phyloP scores from a whole-genome alignment of 2,329 filamentous ascomycete species.

The Penicillium hesseltinei region DNA sequence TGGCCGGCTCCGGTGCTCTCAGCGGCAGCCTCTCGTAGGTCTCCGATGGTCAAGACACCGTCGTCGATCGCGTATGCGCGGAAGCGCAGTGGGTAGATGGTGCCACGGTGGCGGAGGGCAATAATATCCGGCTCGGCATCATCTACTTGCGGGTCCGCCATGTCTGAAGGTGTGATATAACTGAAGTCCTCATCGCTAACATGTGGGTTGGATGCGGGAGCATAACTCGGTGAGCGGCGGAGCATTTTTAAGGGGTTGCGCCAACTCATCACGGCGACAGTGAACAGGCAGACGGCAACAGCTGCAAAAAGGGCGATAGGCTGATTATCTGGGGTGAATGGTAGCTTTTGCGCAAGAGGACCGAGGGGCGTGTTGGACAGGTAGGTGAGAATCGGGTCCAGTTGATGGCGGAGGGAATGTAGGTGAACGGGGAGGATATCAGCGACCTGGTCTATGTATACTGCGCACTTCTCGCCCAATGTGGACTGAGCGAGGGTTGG shows the following conservation, averaged over 20 bases:
- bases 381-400: constrained; percentile 26
- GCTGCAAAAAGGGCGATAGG: constrained; percentile 26
- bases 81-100: constrained; percentile 45
- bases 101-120: constrained; percentile 43
- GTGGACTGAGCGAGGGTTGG: constrained; percentile 38
- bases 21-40: constrained; percentile 43
- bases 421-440: constrained; percentile 33
- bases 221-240: constrained; percentile 33
- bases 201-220: constrained; percentile 30
- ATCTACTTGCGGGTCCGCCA: constrained; percentile 30
- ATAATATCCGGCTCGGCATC: constrained; percentile 45
- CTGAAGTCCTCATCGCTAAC: constrained; percentile 41
- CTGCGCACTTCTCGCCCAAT: constrained; percentile 42
- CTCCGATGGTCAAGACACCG: constrained; percentile 42
- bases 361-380: constrained; percentile 24
- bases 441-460: constrained; percentile 38
- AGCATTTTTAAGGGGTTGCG: constrained; percentile 33
- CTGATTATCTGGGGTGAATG: constrained; percentile 22
- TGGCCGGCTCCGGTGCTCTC: constrained; percentile 36
- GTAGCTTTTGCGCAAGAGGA: constrained; percentile 24
- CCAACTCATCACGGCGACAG: constrained; percentile 38
- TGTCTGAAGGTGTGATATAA: constrained; percentile 40
- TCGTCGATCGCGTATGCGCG: constrained; percentile 49
- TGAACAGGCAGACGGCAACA: constrained; percentile 29
- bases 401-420: constrained; percentile 33